Conservation (phyloP, 176 grass and related monocot species). For the Ensete glaucum region DNA sequence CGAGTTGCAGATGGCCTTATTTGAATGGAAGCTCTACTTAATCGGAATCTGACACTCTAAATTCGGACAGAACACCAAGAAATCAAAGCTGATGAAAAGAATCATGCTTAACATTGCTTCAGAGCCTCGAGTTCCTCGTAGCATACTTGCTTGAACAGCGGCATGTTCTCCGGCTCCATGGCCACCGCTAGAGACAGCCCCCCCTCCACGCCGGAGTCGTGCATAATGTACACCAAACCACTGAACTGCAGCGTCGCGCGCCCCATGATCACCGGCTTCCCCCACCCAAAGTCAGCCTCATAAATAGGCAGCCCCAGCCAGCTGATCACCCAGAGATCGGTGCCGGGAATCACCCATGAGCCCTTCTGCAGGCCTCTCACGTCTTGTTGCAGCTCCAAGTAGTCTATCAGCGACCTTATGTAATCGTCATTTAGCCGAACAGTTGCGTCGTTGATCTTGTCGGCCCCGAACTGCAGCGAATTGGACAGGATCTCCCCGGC, state of each 20-base stretch:
- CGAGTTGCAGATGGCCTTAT: too few relatives aligned
- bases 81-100: too few relatives aligned
- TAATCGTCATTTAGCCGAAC: slow-evolving; percentile 32
- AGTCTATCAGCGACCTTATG: slow-evolving; percentile 32
- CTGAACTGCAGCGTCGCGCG: slow-evolving; percentile 22
- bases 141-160: slow-evolving; percentile 47
- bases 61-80: too few relatives aligned
- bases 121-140: slow-evolving; percentile 19
- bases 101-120: too few relatives aligned
- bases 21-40: too few relatives aligned
- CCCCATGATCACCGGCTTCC: slow-evolving; percentile 38
- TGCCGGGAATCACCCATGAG: slow-evolving; percentile 30
- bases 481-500: slow-evolving; percentile 32
- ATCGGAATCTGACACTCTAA: too few relatives aligned
- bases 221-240: slow-evolving; percentile 53
- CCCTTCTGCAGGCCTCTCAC: slow-evolving; percentile 20
- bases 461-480: slow-evolving; percentile 19
- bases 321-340: slow-evolving; percentile 46
- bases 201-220: slow-evolving; percentile 31
- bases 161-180: slow-evolving; percentile 61
- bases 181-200: slow-evolving; percentile 37
- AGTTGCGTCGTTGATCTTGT: slow-evolving; percentile 26
- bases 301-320: slow-evolving; percentile 46
- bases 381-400: slow-evolving; percentile 30
- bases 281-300: slow-evolving; percentile 59